A percentile compares a stretch with the other conserved stretches of the same genome.
These are phyloP conservation scores for Gossypium trilobum DNA, from an alignment of 441 rosid species.

Conservation along the genomic window DNA sequence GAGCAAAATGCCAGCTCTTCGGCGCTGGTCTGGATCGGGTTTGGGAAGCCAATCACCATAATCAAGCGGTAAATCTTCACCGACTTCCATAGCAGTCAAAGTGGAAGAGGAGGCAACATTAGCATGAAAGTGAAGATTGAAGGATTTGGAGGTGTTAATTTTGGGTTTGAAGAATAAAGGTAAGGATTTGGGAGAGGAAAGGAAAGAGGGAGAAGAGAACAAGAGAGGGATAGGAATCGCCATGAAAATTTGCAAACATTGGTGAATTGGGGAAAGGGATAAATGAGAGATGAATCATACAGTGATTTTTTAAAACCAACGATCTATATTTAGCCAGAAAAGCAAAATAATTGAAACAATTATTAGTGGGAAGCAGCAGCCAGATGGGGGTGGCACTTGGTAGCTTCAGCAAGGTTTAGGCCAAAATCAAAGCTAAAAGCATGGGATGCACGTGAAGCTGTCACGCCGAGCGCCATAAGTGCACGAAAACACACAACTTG, in stretches of 20 bases:
- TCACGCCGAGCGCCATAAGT: not conserved
- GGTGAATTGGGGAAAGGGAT: not conserved
- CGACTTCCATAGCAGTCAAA: constrained; percentile 29
- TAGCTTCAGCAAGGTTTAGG: too few species aligned
- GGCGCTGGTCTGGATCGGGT: constrained; percentile 27
- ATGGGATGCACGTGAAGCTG: not conserved
- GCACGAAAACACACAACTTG: not conserved
- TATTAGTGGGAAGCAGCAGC: not conserved
- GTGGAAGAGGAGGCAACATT: constrained; percentile 22
- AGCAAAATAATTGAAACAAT: not conserved
- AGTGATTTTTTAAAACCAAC: not conserved
- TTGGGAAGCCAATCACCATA: constrained; percentile 52
- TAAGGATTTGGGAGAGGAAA: constrained; percentile 11
- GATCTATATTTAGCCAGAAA: not conserved
- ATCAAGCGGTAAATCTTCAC: constrained; percentile 54
- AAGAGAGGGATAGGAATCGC: constrained; percentile 29
- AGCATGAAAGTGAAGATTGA: constrained; percentile 12
- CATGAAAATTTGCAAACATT: constrained; percentile 22
- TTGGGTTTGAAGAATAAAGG: constrained; percentile 13
- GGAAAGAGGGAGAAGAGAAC: constrained; percentile 11
- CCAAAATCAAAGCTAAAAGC: not conserved
- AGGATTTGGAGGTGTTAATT: not conserved
- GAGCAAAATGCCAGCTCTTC: constrained; percentile 83
- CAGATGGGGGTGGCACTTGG: not conserved
- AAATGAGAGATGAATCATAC: not conserved